Base-by-base conservation (phyloP, 2,329 filamentous ascomycete genomes). In the Plectosphaerella sp. region DNA sequence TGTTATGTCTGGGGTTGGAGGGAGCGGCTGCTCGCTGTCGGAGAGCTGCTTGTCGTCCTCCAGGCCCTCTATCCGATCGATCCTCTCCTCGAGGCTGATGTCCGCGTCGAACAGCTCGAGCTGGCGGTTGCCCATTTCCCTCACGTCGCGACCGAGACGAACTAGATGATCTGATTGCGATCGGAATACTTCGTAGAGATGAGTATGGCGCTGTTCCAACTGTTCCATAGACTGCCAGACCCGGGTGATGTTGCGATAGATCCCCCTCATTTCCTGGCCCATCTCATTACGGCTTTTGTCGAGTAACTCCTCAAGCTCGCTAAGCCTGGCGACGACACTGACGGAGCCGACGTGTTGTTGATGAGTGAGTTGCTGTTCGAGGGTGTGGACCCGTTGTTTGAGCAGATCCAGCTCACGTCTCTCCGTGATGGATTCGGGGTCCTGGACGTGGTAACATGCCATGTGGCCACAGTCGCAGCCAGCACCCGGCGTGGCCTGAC, bases 381-480 rank as follows among this genome's bases (percentile, higher is more conserved):
- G 64, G 20, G 66, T 54, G 48, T 69, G 66, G 48, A 77, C 69
- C 48, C 73, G 77, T 50, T 72, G 72, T 56, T 69, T 73, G 54
- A 83, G 68, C 20, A 70, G 67, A 36, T 78, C 76, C 22, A 81
- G 59, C 56, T 82, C 80, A 18, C 67, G 68, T 53, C 64, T 72
- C 53, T 75, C 74, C 1, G 66, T 64, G 7, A 73, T 67, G 12
- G 67, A 63, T 50, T 79, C 73, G 25, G 73, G 66, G n/a, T 72
- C 72, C 56, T 72, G 71, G 53, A 77, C 68, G 60, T 84, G 81
- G 60, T 78, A 84, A 63, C 80, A 84, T 35, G 80, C 78, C 50
- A 82, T 73, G 61, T 84, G 81, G 6, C 81, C 81, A 58, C 81
- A 84, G 48, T 81, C 74, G 59, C 81, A 84, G 18, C 69, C 74